Conservation (phyloP, 2,329 filamentous ascomycete species). For the Hypocrella siamensis region DNA sequence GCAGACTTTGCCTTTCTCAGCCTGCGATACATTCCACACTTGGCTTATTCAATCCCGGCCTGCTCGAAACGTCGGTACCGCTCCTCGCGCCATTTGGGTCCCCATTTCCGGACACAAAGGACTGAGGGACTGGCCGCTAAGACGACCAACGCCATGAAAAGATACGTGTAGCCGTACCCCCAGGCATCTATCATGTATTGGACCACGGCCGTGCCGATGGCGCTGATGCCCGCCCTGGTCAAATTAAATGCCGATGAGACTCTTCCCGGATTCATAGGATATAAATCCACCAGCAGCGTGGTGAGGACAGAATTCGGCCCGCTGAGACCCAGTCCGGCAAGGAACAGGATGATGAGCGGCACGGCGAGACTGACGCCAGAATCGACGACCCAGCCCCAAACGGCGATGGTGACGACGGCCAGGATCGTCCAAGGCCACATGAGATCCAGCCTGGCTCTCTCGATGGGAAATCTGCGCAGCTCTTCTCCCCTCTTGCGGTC, state of each 20-base stretch:
- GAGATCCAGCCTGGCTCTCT: slow-evolving; percentile 20
- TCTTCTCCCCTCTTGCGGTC: slow-evolving; percentile 26
- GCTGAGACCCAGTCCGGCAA: slow-evolving; percentile 18
- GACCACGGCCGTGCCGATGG: slow-evolving; percentile 22
- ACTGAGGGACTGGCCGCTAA: slow-evolving; percentile 12
- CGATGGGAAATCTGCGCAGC: slow-evolving; percentile 18
- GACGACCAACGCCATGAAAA: slow-evolving; percentile 16
- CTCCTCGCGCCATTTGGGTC: slow-evolving; percentile 16
- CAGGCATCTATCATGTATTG: slow-evolving; percentile 24
- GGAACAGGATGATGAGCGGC: slow-evolving; percentile 23
- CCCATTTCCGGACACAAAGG: slow-evolving; percentile 14
- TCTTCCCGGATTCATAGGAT: slow-evolving; percentile 22
- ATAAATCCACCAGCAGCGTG: slow-evolving; percentile 26
- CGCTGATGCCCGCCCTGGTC: slow-evolving; percentile 22
- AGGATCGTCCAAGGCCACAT: slow-evolving; percentile 24
- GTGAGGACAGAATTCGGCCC: slow-evolving; percentile 24
- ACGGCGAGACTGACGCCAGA: slow-evolving; percentile 20
- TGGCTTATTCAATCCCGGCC: neutral
- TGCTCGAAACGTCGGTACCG: slow-evolving; percentile 10
- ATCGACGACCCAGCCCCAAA: slow-evolving; percentile 27
- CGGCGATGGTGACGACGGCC: slow-evolving; percentile 22
- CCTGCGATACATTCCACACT: neutral
- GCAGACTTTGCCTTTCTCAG: neutral
- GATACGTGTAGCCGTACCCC: slow-evolving; percentile 22
- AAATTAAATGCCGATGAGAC: slow-evolving; percentile 27